A percentile compares a stretch with the other conserved stretches of the same genome.
Evolutionary conservation across 345 rosid species (phyloP).

Genomic region (Eucalyptus regnans): DNA sequence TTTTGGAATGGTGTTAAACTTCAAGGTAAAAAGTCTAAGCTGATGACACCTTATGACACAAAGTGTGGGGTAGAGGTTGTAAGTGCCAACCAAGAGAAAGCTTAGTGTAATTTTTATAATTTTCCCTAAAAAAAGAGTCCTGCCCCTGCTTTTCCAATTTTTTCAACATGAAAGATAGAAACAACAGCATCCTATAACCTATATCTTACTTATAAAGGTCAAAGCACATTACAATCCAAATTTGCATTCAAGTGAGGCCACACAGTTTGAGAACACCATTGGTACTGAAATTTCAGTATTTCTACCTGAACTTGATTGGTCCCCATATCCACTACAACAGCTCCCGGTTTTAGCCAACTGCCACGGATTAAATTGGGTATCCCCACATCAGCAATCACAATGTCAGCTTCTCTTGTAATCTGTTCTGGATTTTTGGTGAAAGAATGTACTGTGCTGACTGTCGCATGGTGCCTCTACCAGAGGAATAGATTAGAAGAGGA

Average conservation of each 20-base stretch:
- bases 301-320: conserved; percentile 10
- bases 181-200: not conserved
- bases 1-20: not conserved
- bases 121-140: not conserved
- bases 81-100: not conserved
- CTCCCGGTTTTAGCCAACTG: conserved; percentile 20
- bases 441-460: conserved; percentile 11
- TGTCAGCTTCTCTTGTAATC: conserved; percentile 10
- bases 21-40: not conserved
- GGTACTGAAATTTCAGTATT: not conserved
- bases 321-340: conserved; percentile 21
- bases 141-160: not conserved
- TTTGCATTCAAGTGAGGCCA: not conserved
- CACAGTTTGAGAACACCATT: not conserved
- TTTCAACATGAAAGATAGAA: not conserved
- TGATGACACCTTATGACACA: not conserved
- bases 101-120: not conserved
- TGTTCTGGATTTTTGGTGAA: conserved; percentile 9
- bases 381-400: conserved; percentile 15
- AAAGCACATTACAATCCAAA: not conserved
- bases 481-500: not conserved
- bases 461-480: conserved; percentile 17
- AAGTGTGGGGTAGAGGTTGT: not conserved
- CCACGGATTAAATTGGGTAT: conserved; percentile 12
- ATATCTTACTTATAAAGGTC: not conserved